Conservation (phyloP, 441 rosid species). For the Isatis lusitanica region DNA sequence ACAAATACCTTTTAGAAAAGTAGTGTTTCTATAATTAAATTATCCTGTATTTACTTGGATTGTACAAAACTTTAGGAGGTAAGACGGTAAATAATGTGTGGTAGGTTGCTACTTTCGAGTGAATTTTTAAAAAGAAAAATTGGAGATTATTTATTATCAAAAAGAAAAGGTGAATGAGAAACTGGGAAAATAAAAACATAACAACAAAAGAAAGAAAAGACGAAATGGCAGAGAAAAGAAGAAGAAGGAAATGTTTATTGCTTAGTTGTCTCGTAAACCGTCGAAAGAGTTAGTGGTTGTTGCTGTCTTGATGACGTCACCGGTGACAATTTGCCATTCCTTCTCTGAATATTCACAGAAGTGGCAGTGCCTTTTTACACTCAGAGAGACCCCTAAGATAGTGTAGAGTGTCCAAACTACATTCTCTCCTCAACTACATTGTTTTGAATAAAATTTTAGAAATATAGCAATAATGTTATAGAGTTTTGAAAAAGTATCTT, state of each 20-base stretch:
- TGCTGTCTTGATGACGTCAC: constrained; percentile 46
- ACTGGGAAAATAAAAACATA: not conserved
- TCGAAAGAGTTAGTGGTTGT: constrained; percentile 40
- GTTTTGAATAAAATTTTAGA: no score
- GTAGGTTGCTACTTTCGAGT: constrained; percentile 15
- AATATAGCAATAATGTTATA: not conserved
- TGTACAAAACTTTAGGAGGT: constrained; percentile 14
- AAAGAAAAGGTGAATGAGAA: not conserved
- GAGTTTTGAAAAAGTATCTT: not conserved
- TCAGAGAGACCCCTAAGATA: constrained; percentile 7
- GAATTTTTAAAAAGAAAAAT: not conserved
- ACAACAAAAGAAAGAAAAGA: constrained; percentile 7
- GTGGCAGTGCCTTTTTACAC: constrained; percentile 28
- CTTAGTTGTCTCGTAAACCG: constrained; percentile 25
- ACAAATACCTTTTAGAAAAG: not conserved
- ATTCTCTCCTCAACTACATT: constrained; percentile 9
- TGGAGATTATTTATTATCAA: not conserved
- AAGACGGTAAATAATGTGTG: not conserved
- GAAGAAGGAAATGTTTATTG: not conserved
- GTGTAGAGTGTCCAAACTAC: constrained; percentile 28
- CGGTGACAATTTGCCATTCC: constrained; percentile 24
- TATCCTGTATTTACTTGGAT: not conserved
- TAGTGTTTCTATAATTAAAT: not conserved
- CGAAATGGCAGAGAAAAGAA: not conserved
- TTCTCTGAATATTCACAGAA: constrained; percentile 26